Conservation (phyloP, 805 yeast genomes). For the Komagataella mondaviorum region DNA sequence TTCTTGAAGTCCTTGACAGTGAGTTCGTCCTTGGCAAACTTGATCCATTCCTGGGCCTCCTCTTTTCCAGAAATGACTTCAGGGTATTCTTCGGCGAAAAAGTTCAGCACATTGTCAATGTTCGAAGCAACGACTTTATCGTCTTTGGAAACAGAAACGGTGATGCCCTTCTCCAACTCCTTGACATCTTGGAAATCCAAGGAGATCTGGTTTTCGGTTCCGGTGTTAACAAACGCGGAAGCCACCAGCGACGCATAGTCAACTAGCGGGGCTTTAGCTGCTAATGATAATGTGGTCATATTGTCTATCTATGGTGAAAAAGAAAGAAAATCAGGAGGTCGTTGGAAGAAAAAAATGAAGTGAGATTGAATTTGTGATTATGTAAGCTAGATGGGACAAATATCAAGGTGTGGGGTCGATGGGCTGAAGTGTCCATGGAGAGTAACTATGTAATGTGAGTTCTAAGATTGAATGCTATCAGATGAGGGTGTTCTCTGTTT, state of each 20-base stretch:
- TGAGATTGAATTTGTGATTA: not conserved
- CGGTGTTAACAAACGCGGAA: conserved; percentile 54
- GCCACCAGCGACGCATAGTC: conserved; percentile 75
- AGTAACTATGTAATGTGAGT: not conserved
- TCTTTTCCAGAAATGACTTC: conserved; percentile 21
- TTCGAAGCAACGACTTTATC: conserved; percentile 29
- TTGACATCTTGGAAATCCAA: conserved; percentile 66
- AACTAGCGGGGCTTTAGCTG: conserved; percentile 76
- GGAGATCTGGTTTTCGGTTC: conserved; percentile 34
- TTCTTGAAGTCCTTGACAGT: conserved; percentile 82
- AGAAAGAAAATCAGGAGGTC: not conserved
- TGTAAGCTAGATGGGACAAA: not conserved
- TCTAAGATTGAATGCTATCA: not conserved
- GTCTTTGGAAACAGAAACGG: conserved; percentile 22
- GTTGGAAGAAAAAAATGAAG: not conserved
- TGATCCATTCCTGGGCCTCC: conserved; percentile 47
- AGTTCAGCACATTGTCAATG: conserved; percentile 28
- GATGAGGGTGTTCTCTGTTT: conserved; percentile 6
- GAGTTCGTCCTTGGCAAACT: conserved; percentile 53
- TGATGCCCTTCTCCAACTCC: conserved; percentile 29
- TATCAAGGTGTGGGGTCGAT: not conserved
- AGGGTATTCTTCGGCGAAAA: conserved; percentile 41
- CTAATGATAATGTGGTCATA: conserved; percentile 36
- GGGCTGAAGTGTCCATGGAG: not conserved
- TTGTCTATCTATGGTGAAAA: not conserved